Percentiles rank a stretch among this genome's conserved stretches.
Evolutionary conservation across 371 early-diverging fungal species (phyloP).

Genomic region (Mycotypha africana): DNA sequence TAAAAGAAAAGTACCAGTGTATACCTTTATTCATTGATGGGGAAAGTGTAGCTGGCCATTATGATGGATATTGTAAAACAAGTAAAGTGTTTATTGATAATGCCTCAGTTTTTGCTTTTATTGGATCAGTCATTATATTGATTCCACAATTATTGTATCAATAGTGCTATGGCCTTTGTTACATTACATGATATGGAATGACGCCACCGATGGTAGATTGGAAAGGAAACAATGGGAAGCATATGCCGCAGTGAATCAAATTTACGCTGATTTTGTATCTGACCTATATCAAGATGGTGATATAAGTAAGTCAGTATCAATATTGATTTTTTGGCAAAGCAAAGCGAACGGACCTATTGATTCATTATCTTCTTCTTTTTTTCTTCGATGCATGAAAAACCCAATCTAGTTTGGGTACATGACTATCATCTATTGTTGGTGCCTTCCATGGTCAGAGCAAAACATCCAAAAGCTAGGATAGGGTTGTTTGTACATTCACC

Average conservation of each 20-base stretch:
- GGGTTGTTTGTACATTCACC: slow-evolving; percentile 98
- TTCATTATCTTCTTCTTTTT: too few relatives aligned
- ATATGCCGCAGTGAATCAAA: slow-evolving; percentile 81
- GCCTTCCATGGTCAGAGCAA: slow-evolving; percentile 79
- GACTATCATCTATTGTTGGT: slow-evolving; percentile 96
- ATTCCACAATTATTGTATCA: too few relatives aligned
- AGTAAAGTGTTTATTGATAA: slow-evolving; percentile 47
- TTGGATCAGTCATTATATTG: background rate
- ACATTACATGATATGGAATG: slow-evolving; percentile 94
- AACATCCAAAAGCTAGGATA: slow-evolving; percentile 76
- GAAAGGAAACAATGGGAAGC: slow-evolving; percentile 79
- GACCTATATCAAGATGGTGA: slow-evolving; percentile 78
- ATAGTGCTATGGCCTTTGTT: slow-evolving; percentile 95
- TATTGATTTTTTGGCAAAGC: background rate
- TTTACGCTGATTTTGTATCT: slow-evolving; percentile 78
- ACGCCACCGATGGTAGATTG: slow-evolving; percentile 61
- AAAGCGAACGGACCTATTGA: too few relatives aligned
- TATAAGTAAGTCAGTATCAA: slow-evolving; percentile 53
- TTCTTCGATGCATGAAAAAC: too few relatives aligned
- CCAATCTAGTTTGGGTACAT: slow-evolving; percentile 91
- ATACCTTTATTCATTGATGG: slow-evolving; percentile 78
- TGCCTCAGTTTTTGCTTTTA: too few relatives aligned
- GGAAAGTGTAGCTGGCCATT: slow-evolving; percentile 65
- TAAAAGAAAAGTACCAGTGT: slow-evolving; percentile 45
- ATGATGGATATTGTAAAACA: slow-evolving; percentile 89